phyloP scores from a whole-genome alignment of 139 green algal genomes.

The Tetraselmis striata region DNA sequence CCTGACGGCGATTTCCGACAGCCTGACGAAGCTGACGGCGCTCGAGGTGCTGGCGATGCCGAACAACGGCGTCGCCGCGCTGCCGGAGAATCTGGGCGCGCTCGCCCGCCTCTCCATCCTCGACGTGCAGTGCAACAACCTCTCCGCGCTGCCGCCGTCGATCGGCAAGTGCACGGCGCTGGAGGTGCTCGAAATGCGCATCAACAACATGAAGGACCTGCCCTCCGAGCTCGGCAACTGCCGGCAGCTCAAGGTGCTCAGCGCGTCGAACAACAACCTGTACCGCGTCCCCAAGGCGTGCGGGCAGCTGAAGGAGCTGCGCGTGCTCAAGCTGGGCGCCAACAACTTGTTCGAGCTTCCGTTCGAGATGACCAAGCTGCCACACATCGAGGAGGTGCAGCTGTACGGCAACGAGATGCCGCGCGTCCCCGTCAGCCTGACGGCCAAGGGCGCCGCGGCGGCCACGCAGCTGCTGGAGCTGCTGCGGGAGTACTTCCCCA shows the following conservation, averaged over 20 bases:
- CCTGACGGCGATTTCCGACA: not conserved
- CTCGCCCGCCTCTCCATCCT: not conserved
- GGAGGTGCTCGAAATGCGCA: conserved; percentile 6
- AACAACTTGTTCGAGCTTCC: conserved; percentile 4
- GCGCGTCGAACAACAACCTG: conserved; percentile 5
- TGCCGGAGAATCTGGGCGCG: not conserved
- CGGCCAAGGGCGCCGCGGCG: not conserved
- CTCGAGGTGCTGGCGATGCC: conserved; percentile 6
- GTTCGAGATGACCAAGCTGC: not conserved
- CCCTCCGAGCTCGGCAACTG: conserved; percentile 7
- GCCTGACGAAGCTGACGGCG: not conserved
- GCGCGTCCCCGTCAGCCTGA: not conserved
- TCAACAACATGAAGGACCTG: conserved; percentile 8
- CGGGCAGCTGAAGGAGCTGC: conserved; percentile 8
- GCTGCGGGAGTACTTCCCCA: not conserved
- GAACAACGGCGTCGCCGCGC: conserved; percentile 5
- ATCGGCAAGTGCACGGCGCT: conserved; percentile 1
- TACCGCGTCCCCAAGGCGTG: not conserved
- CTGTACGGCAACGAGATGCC: conserved; percentile 13
- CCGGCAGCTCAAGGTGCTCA: conserved; percentile 1
- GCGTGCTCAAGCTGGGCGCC: conserved; percentile 1
- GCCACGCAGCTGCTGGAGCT: not conserved
- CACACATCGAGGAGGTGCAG: conserved; percentile 10
- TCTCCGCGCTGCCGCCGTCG: not conserved
- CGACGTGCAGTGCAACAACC: not conserved